Evolutionary conservation across 352 stramenopile genomes (phyloP).

Genomic region (Peronospora destructor): DNA sequence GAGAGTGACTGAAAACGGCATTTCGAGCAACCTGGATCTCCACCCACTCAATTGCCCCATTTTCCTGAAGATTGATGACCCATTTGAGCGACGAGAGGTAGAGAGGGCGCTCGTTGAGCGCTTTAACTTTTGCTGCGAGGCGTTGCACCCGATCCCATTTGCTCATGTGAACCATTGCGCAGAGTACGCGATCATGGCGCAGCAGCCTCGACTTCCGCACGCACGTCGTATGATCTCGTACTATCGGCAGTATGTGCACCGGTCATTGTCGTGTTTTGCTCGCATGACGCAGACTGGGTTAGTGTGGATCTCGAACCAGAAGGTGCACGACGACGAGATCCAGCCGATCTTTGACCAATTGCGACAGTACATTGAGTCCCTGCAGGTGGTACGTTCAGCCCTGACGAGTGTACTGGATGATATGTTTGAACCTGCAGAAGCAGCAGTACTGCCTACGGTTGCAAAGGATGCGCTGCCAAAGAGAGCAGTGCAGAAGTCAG

Average conservation of each 20-base stretch:
- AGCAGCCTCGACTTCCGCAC: conserved; percentile 22
- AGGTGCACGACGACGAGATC: conserved; percentile 57
- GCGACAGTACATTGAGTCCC: conserved; percentile 39
- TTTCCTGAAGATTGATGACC: conserved; percentile 50
- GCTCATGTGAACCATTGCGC: conserved; percentile 48
- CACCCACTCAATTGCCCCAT: conserved; percentile 73
- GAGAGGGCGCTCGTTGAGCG: conserved; percentile 51
- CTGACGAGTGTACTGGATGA: conserved; percentile 37
- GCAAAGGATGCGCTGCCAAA: conserved; percentile 2
- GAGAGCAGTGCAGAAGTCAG: not conserved
- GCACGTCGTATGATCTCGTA: conserved; percentile 37
- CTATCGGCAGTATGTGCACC: conserved; percentile 66
- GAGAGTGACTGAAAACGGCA: conserved; percentile 64
- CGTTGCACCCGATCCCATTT: conserved; percentile 50
- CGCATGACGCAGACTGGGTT: conserved; percentile 69
- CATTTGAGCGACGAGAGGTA: conserved; percentile 44
- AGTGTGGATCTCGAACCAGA: conserved; percentile 80
- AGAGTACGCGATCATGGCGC: conserved; percentile 41
- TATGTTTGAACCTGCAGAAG: conserved; percentile 10
- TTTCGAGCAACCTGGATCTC: conserved; percentile 72
- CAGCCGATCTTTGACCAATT: conserved; percentile 66
- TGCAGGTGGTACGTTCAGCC: conserved; percentile 36
- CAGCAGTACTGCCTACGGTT: not conserved
- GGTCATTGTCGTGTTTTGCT: conserved; percentile 55
- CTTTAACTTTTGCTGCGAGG: conserved; percentile 71